phyloP scores from a whole-genome alignment of 331 rosid genomes.

The Stylosanthes scabra region DNA sequence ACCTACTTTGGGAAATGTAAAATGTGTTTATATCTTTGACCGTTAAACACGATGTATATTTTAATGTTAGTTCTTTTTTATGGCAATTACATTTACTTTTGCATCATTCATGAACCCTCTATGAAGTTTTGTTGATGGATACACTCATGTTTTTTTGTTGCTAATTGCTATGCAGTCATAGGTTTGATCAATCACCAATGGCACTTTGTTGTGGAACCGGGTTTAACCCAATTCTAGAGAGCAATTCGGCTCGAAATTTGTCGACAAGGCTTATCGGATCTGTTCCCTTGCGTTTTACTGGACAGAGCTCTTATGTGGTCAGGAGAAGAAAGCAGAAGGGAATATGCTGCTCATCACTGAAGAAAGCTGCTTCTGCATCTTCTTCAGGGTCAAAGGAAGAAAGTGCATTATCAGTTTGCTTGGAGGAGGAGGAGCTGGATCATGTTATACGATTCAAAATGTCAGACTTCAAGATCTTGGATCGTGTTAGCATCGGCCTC shows the following conservation, averaged over 20 bases:
- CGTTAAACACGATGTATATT: not conserved
- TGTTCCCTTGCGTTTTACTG: conserved; percentile 46
- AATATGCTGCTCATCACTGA: conserved; percentile 56
- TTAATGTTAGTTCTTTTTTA: conserved; percentile 19
- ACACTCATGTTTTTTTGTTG: conserved; percentile 12
- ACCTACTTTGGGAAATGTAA: conserved; percentile 1
- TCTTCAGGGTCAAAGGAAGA: conserved; percentile 53
- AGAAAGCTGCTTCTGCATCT: conserved; percentile 54
- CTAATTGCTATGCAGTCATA: conserved; percentile 24
- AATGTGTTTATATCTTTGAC: not conserved
- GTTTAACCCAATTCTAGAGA: conserved; percentile 53
- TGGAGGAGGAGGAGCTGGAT: conserved; percentile 86
- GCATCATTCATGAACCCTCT: conserved; percentile 16
- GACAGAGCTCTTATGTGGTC: conserved; percentile 41
- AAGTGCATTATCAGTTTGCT: conserved; percentile 38
- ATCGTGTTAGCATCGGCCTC: conserved; percentile 78
- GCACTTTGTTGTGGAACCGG: conserved; percentile 60
- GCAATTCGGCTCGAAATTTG: conserved; percentile 56
- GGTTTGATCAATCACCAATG: conserved; percentile 75
- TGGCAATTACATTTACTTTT: conserved; percentile 22
- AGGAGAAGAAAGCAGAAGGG: conserved; percentile 42
- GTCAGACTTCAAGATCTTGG: conserved; percentile 75
- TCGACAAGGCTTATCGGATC: conserved; percentile 62
- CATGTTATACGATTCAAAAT: conserved; percentile 84
- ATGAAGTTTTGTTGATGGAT: conserved; percentile 33